Evolutionary conservation across 2,329 filamentous ascomycete genomes (phyloP), one percentile per base, ranked within the genome.

Genomic region (Magnaporthiopsis incrustans): DNA sequence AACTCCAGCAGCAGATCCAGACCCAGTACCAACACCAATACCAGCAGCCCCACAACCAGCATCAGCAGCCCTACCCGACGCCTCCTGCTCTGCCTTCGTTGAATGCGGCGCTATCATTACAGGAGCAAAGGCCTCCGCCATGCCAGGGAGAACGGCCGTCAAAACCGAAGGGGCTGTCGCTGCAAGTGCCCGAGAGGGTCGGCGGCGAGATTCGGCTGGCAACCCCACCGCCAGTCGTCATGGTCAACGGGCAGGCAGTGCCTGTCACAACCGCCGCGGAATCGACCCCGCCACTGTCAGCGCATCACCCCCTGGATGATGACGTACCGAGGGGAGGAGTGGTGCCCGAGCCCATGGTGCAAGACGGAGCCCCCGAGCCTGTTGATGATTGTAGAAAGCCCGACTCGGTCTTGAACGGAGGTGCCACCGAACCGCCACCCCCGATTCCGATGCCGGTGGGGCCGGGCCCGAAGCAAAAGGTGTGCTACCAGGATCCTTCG

Each of bases 131-230:
- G 10, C 66, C 67, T 35, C 60, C 66, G 59, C 67, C 32, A n/a
- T 38, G 58, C 44, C 12, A 33, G 7, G 15, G 25, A 26, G 44
- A 53, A 30, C 26, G 15, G 59, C 50, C 70, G 59, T 67, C 68
- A 57, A 68, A 69, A 61, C 81, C 82, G 26, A 80, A 80, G 63
- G 76, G 84, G 26, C 74, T 88, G 8, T 85, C 84, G 26, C 75
- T 89, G 0, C 86, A 89, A 69, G 86, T 89, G 0, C 86, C 87
- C 2, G 69, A 71, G 58, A 66, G 73, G 11, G 67, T 70, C 15
- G 73, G 73, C 2, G 71, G 70, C 15, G 69, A 73, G 56, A 71
- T 75, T 10, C 68, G 73, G 11, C 67, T 76, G 11, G 71, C 74
- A 8, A 73, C 73, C 2, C 72, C 74, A 1, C 68, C 71, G 12